Percentiles rank a stretch among this genome's conserved stretches.
Evolutionary conservation across 129 eudicot species (phyloP).

Genomic region (Sambucus nigra): DNA sequence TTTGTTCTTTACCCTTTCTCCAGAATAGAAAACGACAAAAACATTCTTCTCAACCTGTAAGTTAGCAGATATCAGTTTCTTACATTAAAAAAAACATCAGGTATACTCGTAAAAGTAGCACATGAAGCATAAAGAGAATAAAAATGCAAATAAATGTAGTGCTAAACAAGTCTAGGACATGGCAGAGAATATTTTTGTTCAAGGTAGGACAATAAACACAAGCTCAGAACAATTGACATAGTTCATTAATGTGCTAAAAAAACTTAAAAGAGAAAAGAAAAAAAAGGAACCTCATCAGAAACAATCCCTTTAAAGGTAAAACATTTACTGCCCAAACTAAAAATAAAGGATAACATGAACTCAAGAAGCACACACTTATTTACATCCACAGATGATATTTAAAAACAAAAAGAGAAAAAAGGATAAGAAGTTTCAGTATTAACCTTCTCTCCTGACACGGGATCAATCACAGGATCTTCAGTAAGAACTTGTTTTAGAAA

Average conservation of each 20-base stretch:
- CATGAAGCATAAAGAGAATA: neutral
- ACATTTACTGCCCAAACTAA: no score
- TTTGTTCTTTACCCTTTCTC: constrained; percentile 82
- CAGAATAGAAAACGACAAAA: constrained; percentile 72
- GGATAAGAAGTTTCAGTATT: neutral
- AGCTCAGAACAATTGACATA: neutral
- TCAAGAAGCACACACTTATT: neutral
- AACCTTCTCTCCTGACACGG: constrained; percentile 74
- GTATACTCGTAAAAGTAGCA: neutral
- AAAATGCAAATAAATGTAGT: neutral
- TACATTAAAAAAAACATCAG: constrained; percentile 8
- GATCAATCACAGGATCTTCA: constrained; percentile 62
- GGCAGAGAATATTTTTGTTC: neutral
- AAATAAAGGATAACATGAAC: neutral
- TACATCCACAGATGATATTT: neutral
- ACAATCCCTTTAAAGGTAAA: neutral
- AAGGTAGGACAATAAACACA: neutral
- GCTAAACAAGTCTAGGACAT: neutral
- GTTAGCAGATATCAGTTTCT: constrained; percentile 7
- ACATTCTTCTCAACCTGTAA: constrained; percentile 82
- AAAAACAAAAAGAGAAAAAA: constrained; percentile 6
- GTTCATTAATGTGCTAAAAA: neutral
- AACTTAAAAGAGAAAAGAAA: no score
- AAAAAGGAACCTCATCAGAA: neutral
- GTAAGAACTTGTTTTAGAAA: constrained; percentile 57